Percentiles rank a stretch among this genome's conserved stretches.
Conservation (phyloP, 164 flowering plant species). For the Cinnamomum chago region DNA sequence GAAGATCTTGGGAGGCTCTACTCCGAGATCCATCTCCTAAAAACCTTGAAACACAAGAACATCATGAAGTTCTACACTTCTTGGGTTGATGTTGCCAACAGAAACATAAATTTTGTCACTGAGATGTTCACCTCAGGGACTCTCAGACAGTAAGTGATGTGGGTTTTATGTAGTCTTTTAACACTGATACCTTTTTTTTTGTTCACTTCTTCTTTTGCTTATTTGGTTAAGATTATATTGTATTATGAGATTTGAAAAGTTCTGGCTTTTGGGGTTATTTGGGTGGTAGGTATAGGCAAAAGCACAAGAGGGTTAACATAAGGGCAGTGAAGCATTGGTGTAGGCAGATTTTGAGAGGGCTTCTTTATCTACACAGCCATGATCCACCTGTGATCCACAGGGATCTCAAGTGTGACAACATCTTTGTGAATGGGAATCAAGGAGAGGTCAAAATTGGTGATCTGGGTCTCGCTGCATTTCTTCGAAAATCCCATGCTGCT, state of each 20-base stretch:
- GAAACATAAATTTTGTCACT: constrained; percentile 91
- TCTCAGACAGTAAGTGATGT: constrained; percentile 70
- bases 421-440: constrained; percentile 92
- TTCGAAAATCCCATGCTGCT: constrained; percentile 81
- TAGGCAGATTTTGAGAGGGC: constrained; percentile 87
- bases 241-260: neutral
- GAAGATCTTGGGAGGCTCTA: constrained; percentile 88
- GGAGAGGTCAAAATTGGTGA: constrained; percentile 97
- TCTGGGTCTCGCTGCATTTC: constrained; percentile 91
- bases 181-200: neutral
- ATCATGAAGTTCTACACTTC: constrained; percentile 96
- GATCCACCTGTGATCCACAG: constrained; percentile 94
- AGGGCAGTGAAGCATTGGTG: constrained; percentile 99
- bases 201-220: neutral
- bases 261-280: neutral
- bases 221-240: neutral
- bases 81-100: constrained; percentile 83
- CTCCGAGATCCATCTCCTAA: constrained; percentile 89
- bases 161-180: neutral
- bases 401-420: constrained; percentile 97
- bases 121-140: constrained; percentile 99
- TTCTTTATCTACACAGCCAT: constrained; percentile 84
- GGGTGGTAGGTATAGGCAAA: constrained; percentile 67
- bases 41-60: constrained; percentile 82
- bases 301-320: constrained; percentile 79